These are phyloP conservation scores for Scleroderma bovista DNA, from an alignment of 768 basidiomycete genomes.

Conservation along the genomic window DNA sequence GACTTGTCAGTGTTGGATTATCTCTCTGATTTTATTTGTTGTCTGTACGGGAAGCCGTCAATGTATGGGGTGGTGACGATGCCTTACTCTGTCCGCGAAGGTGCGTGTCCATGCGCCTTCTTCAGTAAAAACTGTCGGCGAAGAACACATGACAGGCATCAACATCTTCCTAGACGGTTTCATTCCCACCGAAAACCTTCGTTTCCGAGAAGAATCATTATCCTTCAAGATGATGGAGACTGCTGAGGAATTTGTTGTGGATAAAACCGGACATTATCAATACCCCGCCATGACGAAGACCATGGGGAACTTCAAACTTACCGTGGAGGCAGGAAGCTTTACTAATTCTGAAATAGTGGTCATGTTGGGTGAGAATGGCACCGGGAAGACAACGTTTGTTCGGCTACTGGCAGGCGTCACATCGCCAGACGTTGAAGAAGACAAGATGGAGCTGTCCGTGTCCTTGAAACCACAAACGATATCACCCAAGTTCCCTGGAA, in stretches of 20 bases:
- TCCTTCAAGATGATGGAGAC: slow-evolving; percentile 98
- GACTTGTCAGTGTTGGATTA: slow-evolving; percentile 98
- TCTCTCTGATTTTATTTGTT: slow-evolving; percentile 97
- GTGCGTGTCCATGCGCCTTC: slow-evolving; percentile 33
- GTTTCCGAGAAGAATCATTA: slow-evolving; percentile 93
- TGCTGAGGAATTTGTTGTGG: slow-evolving; percentile 81
- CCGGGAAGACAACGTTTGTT: slow-evolving; percentile 98
- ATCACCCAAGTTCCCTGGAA: slow-evolving; percentile 94
- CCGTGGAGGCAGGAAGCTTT: slow-evolving; percentile 84
- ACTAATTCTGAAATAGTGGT: slow-evolving; percentile 99
- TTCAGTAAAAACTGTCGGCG: slow-evolving; percentile 1
- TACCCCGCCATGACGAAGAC: slow-evolving; percentile 99
- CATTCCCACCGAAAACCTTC: slow-evolving; percentile 97
- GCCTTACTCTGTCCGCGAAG: slow-evolving; percentile 98
- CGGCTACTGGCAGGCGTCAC: slow-evolving; percentile 90
- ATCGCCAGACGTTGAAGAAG: slow-evolving; percentile 72
- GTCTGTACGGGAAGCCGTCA: slow-evolving; percentile 93
- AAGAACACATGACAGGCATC: slow-evolving; percentile 56
- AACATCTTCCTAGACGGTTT: slow-evolving; percentile 99
- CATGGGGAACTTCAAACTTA: slow-evolving; percentile 90
- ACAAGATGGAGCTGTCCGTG: slow-evolving; percentile 78
- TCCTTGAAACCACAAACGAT: slow-evolving; percentile 98
- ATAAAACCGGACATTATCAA: slow-evolving; percentile 84
- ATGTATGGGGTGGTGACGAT: slow-evolving; percentile 99
- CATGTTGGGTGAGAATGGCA: slow-evolving; percentile 98